Percentiles rank a stretch among this genome's conserved stretches.
phyloP scores from a whole-genome alignment of 148 eudicot species.

The Heliamphora exappendiculata region DNA sequence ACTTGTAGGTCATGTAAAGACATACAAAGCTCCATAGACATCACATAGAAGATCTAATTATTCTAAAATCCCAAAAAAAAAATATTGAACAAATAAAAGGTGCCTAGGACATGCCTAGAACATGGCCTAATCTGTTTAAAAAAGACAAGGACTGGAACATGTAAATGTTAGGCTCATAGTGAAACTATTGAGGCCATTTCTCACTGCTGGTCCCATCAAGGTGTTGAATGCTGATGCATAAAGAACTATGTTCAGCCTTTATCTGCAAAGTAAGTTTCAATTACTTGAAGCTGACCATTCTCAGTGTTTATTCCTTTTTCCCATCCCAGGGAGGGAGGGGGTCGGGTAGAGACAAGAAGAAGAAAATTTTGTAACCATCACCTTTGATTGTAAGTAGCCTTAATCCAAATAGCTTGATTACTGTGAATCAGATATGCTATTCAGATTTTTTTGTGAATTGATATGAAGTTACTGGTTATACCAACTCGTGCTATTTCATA shows the following conservation, averaged over 20 bases:
- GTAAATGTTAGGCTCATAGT: background rate
- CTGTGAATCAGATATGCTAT: background rate
- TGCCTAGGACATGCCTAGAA: background rate
- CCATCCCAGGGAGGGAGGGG: background rate
- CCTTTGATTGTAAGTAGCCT: background rate
- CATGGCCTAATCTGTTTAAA: background rate
- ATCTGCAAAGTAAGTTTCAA: background rate
- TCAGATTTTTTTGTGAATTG: background rate
- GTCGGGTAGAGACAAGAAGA: background rate
- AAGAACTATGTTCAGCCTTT: background rate
- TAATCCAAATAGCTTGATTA: constrained; percentile 1
- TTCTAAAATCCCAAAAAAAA: background rate
- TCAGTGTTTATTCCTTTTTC: background rate
- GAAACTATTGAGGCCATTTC: background rate
- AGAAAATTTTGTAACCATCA: background rate
- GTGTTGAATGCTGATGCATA: background rate
- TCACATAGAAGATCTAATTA: background rate
- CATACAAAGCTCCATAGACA: background rate
- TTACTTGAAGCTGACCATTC: background rate
- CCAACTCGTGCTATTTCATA: background rate
- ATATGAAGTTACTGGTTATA: background rate
- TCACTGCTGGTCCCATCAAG: background rate
- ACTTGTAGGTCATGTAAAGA: too few species aligned
- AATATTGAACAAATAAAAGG: background rate
- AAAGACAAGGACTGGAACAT: background rate